A percentile compares a stretch with the other conserved stretches of the same genome.
phyloP scores from a whole-genome alignment of 345 rosid genomes.

The Eucalyptus erythrocorys region DNA sequence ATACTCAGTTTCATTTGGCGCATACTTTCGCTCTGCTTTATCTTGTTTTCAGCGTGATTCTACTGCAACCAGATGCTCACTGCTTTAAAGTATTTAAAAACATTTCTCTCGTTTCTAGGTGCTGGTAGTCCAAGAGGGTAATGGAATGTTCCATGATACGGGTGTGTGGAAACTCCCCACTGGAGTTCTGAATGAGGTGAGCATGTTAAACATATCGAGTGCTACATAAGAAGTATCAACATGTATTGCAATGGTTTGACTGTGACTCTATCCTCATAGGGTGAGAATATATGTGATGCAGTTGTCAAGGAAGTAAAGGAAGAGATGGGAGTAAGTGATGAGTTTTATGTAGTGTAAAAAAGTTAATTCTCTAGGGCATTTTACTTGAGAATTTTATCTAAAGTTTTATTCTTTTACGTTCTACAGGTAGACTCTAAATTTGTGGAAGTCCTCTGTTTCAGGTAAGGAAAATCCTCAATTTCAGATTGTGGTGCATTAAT shows the following conservation, averaged over 20 bases:
- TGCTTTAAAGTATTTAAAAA: neutral
- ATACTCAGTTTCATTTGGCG: accelerated
- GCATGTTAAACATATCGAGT: neutral
- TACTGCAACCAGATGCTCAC: neutral
- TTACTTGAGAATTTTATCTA: neutral
- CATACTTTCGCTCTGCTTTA: neutral
- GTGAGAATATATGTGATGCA: slow-evolving; percentile 56
- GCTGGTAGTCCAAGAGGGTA: slow-evolving; percentile 68
- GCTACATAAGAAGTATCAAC: neutral
- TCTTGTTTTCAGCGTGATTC: neutral
- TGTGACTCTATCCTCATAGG: slow-evolving; percentile 20
- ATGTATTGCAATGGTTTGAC: neutral
- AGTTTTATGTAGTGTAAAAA: neutral
- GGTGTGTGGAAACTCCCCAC: slow-evolving; percentile 81
- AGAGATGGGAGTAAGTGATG: slow-evolving; percentile 66
- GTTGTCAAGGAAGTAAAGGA: slow-evolving; percentile 71
- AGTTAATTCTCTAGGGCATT: neutral
- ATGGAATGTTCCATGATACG: slow-evolving; percentile 37
- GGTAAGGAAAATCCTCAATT: slow-evolving; percentile 4
- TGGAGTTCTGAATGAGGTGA: slow-evolving; percentile 57
- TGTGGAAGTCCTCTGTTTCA: slow-evolving; percentile 20
- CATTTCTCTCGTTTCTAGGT: slow-evolving; percentile 8
- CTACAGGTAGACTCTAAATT: slow-evolving; percentile 24
- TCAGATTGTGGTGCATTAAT: neutral
- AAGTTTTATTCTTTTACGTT: neutral